phyloP scores from a whole-genome alignment of 768 basidiomycete species.

The Clitopilus hobsonii region DNA sequence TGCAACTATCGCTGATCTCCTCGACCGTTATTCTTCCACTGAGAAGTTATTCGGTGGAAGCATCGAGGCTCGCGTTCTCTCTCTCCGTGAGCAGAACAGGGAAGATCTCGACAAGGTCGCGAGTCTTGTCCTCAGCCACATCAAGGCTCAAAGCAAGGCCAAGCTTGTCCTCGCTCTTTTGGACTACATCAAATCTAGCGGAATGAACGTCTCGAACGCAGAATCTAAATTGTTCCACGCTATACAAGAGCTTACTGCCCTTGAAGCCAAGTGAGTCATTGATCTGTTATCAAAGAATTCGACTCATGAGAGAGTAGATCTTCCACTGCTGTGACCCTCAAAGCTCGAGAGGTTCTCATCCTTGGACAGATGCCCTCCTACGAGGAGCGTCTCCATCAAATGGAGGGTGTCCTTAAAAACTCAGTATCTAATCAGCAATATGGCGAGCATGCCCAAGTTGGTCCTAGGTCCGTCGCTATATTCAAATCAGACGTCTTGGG shows the following conservation, averaged over 20 bases:
- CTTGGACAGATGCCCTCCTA: slow-evolving; percentile 95
- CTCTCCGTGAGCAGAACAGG: slow-evolving; percentile 88
- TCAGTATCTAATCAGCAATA: slow-evolving; percentile 87
- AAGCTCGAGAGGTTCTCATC: slow-evolving; percentile 96
- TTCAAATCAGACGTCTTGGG: not conserved
- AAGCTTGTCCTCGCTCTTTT: slow-evolving; percentile 83
- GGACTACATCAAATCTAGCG: slow-evolving; percentile 84
- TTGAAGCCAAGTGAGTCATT: slow-evolving; percentile 80
- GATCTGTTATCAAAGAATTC: too few relatives aligned
- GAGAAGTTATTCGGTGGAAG: slow-evolving; percentile 93
- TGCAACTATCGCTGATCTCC: slow-evolving; percentile 66
- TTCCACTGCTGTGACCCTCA: slow-evolving; percentile 87
- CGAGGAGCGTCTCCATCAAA: slow-evolving; percentile 89
- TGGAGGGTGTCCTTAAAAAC: slow-evolving; percentile 89
- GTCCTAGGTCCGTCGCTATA: slow-evolving; percentile 44
- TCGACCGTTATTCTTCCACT: slow-evolving; percentile 77
- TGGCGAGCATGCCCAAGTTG: slow-evolving; percentile 65
- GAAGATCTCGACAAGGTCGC: slow-evolving; percentile 88
- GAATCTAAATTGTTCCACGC: slow-evolving; percentile 75
- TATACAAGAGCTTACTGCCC: slow-evolving; percentile 73
- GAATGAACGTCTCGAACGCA: slow-evolving; percentile 67
- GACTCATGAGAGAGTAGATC: too few relatives aligned
- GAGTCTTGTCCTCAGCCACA: slow-evolving; percentile 86
- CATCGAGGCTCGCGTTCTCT: slow-evolving; percentile 88
- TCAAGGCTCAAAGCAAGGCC: slow-evolving; percentile 90